Base-by-base conservation (phyloP, 2,329 filamentous ascomycete genomes). In the Ophiostoma sp. region DNA sequence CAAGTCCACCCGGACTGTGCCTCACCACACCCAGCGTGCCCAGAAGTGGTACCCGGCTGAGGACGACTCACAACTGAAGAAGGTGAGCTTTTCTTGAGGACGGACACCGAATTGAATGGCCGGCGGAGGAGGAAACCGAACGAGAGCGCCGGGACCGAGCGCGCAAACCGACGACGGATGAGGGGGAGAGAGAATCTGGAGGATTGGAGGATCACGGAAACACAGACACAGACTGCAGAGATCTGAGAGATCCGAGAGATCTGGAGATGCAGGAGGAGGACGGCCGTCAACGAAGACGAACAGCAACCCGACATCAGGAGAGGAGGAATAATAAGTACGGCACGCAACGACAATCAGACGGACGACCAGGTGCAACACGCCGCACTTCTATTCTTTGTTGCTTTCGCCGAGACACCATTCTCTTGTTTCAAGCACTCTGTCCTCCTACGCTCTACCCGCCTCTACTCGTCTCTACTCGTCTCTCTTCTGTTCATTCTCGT, bases 41-140 rank as follows among this genome's bases (percentile, higher is more conserved):
- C 89, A 92, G 88, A 98, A 97, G 87, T 99, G 94, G 93, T 99
- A 99, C 87, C 92, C 93, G 83, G 92, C 93, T 81, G 91, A 96
- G 83, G 94, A 97, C 84, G 91, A 94, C 81, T 81, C 87, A 82
- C 85, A 90, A 84, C 88, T 89, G 80, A 96, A 94, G 89, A 94
- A 96, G 92, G 95, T 99, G 89, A 88, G 93, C 91, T 64, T 62
- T 33, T 48, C 33, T 17, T 35, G 33, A 65, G 35, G 48, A 66
- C 23, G 52, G n/a, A 35, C 20, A 35, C 27, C 57, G 35, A 31
- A 20, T 35, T 54, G 48, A 35, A n/a, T 48, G 48, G n/a, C 48
- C 7, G 36, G 23, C 1, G 36, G 39, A 67, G 4, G 10, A 48
- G 57, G 67, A 57, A n/a, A 33, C 20, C 39, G 7, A 36, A 48